phyloP scores from a whole-genome alignment of 306 rosid species.

The Cicer bijugum region DNA sequence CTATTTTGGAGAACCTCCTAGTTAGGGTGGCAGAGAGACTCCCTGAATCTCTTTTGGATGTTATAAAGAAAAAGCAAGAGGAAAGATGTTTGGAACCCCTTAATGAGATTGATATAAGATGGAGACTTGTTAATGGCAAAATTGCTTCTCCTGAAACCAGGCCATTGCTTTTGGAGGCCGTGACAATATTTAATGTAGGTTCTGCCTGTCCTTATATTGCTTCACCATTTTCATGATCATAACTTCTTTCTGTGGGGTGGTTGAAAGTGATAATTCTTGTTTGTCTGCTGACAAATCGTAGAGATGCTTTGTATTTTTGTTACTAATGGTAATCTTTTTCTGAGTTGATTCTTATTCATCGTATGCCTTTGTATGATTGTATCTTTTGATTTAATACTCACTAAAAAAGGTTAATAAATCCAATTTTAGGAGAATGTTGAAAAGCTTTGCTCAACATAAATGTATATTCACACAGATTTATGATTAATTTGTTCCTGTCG shows the following conservation, averaged over 20 bases:
- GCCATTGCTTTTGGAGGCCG: slow-evolving; percentile 77
- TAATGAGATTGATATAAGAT: slow-evolving; percentile 73
- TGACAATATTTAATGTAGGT: slow-evolving; percentile 86
- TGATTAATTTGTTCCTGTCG: background rate
- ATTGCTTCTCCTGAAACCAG: slow-evolving; percentile 86
- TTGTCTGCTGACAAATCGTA: slow-evolving; percentile 38
- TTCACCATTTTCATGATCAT: background rate
- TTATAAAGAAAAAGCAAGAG: slow-evolving; percentile 70
- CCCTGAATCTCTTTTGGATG: slow-evolving; percentile 71
- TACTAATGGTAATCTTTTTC: slow-evolving; percentile 26
- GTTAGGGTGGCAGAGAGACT: slow-evolving; percentile 73
- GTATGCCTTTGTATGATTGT: slow-evolving; percentile 28
- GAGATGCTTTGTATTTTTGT: slow-evolving; percentile 40
- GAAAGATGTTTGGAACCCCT: slow-evolving; percentile 61
- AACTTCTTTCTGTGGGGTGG: slow-evolving; percentile 18
- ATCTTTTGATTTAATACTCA: slow-evolving; percentile 21
- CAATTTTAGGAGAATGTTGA: background rate
- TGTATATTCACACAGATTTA: slow-evolving; percentile 4
- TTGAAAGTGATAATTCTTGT: slow-evolving; percentile 30
- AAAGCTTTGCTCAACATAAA: slow-evolving; percentile 35
- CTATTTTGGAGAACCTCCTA: slow-evolving; percentile 73
- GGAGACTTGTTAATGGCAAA: slow-evolving; percentile 91
- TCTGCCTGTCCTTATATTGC: slow-evolving; percentile 31
- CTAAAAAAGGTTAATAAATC: background rate
- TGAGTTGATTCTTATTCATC: slow-evolving; percentile 37